phyloP scores from a whole-genome alignment of 164 flowering plant genomes.

The Platanus orientalis region DNA sequence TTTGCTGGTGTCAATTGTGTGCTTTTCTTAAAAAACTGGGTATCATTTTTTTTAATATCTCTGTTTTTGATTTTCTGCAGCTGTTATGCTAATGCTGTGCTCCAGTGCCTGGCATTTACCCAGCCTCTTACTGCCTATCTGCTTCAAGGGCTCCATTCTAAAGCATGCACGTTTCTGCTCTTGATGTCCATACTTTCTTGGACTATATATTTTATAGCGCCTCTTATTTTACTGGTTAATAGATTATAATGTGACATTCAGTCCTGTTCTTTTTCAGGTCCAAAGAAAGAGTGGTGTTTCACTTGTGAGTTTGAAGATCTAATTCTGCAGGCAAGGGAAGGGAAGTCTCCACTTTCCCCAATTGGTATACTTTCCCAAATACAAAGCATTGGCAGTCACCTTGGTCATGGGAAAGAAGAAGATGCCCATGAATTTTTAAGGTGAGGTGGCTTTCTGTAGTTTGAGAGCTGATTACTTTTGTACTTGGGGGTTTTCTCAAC shows the following conservation, averaged over 20 bases:
- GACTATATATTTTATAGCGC: background rate
- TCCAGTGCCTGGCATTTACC: constrained; percentile 92
- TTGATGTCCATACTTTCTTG: background rate
- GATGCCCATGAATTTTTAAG: constrained; percentile 97
- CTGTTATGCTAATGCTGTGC: constrained; percentile 95
- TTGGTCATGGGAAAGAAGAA: constrained; percentile 51
- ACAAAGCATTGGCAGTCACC: constrained; percentile 42
- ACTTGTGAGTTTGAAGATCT: constrained; percentile 81
- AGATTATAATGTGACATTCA: background rate
- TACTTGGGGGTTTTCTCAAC: no score
- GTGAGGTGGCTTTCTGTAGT: constrained; percentile 29
- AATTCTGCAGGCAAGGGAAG: constrained; percentile 60
- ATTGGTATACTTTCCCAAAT: constrained; percentile 48
- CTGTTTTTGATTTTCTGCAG: constrained; percentile 39
- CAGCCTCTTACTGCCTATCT: constrained; percentile 85
- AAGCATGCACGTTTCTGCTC: constrained; percentile 54
- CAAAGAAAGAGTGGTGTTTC: constrained; percentile 78
- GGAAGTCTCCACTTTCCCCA: constrained; percentile 68
- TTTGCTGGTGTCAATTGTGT: background rate
- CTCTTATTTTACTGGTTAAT: background rate
- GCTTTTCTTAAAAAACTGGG: background rate
- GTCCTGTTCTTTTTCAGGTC: constrained; percentile 40
- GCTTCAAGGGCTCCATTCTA: constrained; percentile 73
- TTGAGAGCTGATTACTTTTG: no score
- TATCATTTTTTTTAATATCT: constrained; percentile 8